Evolutionary conservation across 345 rosid genomes (phyloP).

Genomic region (Arabidopsis suecica): DNA sequence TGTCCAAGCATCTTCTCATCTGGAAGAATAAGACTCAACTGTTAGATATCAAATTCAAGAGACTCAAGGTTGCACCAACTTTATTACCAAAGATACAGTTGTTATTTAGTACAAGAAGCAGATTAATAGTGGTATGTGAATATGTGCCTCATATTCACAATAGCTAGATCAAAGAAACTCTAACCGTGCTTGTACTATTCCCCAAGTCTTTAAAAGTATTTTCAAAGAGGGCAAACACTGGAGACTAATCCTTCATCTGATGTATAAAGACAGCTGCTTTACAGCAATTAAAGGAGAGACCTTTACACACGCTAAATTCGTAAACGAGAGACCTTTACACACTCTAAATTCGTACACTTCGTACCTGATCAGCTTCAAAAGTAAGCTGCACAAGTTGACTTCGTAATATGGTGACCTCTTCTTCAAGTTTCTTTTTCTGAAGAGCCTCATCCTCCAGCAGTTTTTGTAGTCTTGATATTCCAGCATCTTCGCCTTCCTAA

Average conservation of each 20-base stretch:
- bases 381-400: constrained; percentile 87
- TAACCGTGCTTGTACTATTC: neutral
- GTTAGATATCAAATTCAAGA: constrained; percentile 17
- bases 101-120: constrained; percentile 28
- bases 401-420: constrained; percentile 69
- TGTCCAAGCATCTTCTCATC: constrained; percentile 76
- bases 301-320: constrained; percentile 5
- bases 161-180: constrained; percentile 10
- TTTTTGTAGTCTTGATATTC: constrained; percentile 71
- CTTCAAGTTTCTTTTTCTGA: constrained; percentile 86
- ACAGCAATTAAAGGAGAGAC: constrained; percentile 3
- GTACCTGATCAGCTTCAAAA: constrained; percentile 96
- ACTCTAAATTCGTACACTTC: constrained; percentile 4
- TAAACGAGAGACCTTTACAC: neutral
- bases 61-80: constrained; percentile 8
- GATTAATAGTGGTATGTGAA: neutral
- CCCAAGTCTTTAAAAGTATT: constrained; percentile 2
- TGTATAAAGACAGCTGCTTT: constrained; percentile 16
- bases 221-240: constrained; percentile 10
- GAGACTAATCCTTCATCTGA: constrained; percentile 21
- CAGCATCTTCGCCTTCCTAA: constrained; percentile 72
- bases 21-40: constrained; percentile 37
- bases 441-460: constrained; percentile 77
- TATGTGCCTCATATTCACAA: constrained; percentile 16
- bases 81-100: neutral